Percentiles rank a stretch among this genome's conserved stretches.
Conservation (phyloP, 2,329 filamentous ascomycete species). For the Sporothrix pseudoabietina region DNA sequence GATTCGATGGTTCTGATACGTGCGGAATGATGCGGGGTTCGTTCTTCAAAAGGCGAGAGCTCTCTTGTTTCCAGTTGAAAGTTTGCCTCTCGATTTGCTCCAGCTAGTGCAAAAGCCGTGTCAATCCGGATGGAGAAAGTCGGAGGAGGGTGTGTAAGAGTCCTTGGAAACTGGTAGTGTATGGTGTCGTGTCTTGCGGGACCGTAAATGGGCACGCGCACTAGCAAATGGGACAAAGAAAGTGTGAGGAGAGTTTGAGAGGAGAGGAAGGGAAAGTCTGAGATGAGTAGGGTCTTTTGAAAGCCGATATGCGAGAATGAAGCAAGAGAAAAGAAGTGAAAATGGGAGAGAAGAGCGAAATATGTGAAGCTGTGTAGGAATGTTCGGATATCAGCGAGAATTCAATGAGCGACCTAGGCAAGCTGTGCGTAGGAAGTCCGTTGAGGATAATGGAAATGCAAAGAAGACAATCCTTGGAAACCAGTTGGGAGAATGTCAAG, state of each 20-base stretch:
- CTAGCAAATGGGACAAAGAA: conserved; percentile 9
- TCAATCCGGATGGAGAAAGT: conserved; percentile 19
- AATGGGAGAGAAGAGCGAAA: neutral
- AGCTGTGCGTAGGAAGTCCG: neutral
- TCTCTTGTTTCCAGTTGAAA: neutral
- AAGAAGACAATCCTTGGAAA: too few relatives aligned
- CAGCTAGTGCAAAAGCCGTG: conserved; percentile 16
- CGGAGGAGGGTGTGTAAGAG: conserved; percentile 20
- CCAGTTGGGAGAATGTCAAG: neutral
- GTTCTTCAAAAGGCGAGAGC: neutral
- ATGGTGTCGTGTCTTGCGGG: too few relatives aligned
- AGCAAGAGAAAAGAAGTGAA: neutral
- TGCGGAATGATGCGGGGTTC: conserved; percentile 18
- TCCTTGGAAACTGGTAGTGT: conserved; percentile 14
- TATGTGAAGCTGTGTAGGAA: neutral
- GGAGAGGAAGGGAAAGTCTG: neutral
- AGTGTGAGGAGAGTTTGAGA: neutral
- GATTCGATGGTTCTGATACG: neutral
- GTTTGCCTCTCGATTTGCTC: neutral
- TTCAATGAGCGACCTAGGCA: neutral
- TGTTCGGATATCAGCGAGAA: conserved; percentile 3
- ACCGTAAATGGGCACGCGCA: conserved; percentile 11
- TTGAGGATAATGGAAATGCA: neutral
- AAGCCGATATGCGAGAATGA: neutral
- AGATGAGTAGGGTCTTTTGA: neutral